phyloP scores from a whole-genome alignment of 75 land plant genomes.

The Chamaecyparis obtusa region DNA sequence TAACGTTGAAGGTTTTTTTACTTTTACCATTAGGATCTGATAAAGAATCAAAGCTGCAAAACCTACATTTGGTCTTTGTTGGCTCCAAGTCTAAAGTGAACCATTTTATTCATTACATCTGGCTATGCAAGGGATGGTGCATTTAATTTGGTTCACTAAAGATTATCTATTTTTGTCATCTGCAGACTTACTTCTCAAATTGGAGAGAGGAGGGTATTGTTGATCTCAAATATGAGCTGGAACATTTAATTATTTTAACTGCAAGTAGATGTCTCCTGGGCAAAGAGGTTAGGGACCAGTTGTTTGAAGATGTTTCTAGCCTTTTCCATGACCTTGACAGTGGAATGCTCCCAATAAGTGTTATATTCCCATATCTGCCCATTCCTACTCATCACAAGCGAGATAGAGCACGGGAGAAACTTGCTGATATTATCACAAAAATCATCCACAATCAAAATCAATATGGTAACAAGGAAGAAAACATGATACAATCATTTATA shows the following conservation, averaged over 20 bases:
- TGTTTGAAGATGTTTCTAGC: conserved; percentile 87
- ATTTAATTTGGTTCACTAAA: not conserved
- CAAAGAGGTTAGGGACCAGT: conserved; percentile 84
- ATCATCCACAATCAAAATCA: conserved; percentile 71
- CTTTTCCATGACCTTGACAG: conserved; percentile 97
- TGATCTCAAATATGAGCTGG: conserved; percentile 90
- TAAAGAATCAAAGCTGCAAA: not conserved
- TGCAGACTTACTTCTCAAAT: conserved; percentile 85
- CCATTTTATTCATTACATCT: not conserved
- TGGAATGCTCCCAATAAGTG: conserved; percentile 97
- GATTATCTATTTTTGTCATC: conserved; percentile 1
- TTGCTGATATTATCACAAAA: conserved; percentile 66
- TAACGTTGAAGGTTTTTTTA: not conserved
- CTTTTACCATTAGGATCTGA: not conserved
- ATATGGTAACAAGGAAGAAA: conserved; percentile 60
- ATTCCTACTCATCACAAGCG: conserved; percentile 88
- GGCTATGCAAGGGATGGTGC: too few species aligned
- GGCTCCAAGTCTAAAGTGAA: not conserved
- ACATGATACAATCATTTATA: conserved; percentile 95
- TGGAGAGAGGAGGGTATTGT: conserved; percentile 93
- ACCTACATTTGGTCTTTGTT: not conserved
- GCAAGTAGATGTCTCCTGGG: conserved; percentile 95
- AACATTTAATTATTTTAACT: conserved; percentile 91
- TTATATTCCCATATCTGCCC: conserved; percentile 88
- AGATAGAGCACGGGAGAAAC: conserved; percentile 81